Evolutionary conservation across 73 alveolate species (phyloP).

Genomic region (Paraurostyla sp.): DNA sequence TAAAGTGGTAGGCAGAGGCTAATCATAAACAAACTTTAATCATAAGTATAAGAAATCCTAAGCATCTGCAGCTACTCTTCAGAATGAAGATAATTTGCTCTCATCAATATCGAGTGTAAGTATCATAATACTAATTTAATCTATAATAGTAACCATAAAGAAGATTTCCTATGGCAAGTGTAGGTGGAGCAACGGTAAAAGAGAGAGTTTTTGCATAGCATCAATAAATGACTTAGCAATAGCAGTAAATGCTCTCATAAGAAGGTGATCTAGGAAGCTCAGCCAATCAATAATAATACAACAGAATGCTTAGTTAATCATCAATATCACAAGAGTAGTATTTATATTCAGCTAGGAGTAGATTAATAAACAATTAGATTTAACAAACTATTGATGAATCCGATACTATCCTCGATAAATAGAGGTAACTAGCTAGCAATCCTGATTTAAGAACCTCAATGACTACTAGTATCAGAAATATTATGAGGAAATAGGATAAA

Average conservation of each 20-base stretch:
- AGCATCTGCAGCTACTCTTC: not conserved
- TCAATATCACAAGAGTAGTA: not conserved
- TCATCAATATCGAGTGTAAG: conserved; percentile 50
- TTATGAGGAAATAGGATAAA: conserved; percentile 54
- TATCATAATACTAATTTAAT: not conserved
- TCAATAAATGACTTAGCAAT: too few species aligned
- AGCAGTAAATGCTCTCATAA: not conserved
- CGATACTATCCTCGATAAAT: not conserved
- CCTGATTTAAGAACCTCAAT: conserved; percentile 64
- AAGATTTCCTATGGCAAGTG: conserved; percentile 7
- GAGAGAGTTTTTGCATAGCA: conserved; percentile 32
- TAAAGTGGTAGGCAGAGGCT: conserved; percentile 7
- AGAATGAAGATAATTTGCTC: conserved; percentile 29
- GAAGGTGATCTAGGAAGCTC: not conserved
- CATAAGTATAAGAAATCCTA: not conserved
- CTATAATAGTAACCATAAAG: conserved; percentile 45
- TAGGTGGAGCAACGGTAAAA: conserved; percentile 15
- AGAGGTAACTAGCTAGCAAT: not conserved
- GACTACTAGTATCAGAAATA: conserved; percentile 70
- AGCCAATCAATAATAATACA: not conserved
- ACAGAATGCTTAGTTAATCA: not conserved
- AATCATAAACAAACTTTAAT: not conserved
- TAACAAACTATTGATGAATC: not conserved
- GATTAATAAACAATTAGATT: not conserved
- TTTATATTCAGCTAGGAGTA: not conserved